A percentile compares a stretch with the other conserved stretches of the same genome.
These are phyloP conservation scores for Arachis stenosperma DNA, from an alignment of 306 rosid species.

Conservation along the genomic window DNA sequence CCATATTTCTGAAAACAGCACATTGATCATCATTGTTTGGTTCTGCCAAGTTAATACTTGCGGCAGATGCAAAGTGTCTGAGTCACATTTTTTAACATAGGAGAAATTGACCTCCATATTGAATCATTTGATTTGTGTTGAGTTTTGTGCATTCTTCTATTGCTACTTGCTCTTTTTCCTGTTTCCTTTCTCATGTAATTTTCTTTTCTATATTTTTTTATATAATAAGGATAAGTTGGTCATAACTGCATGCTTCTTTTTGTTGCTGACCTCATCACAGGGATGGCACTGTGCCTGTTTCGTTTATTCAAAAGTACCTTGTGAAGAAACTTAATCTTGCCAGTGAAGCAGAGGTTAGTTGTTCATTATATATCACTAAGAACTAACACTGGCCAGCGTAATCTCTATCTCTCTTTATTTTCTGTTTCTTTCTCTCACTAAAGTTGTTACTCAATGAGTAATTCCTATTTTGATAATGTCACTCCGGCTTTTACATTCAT, in stretches of 20 bases:
- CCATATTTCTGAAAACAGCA: background rate
- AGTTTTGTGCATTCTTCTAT: constrained; percentile 17
- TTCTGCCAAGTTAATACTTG: constrained; percentile 6
- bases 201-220: constrained; percentile 13
- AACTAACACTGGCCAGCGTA: background rate
- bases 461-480: too few species aligned
- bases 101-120: constrained; percentile 13
- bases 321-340: constrained; percentile 83
- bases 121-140: constrained; percentile 26
- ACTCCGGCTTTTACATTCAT: too few species aligned
- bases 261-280: constrained; percentile 50
- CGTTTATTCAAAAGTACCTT: constrained; percentile 42
- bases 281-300: constrained; percentile 87
- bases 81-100: constrained; percentile 18
- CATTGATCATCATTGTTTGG: background rate
- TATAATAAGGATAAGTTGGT: constrained; percentile 15
- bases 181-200: background rate
- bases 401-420: background rate
- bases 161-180: constrained; percentile 15
- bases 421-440: background rate
- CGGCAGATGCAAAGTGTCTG: constrained; percentile 1
- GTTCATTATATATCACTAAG: constrained; percentile 33
- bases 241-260: constrained; percentile 32
- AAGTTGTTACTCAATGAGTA: background rate
- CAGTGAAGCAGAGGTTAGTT: constrained; percentile 81